Base-by-base conservation (phyloP, 495 filamentous ascomycete genomes). In the Tuber brumale region DNA sequence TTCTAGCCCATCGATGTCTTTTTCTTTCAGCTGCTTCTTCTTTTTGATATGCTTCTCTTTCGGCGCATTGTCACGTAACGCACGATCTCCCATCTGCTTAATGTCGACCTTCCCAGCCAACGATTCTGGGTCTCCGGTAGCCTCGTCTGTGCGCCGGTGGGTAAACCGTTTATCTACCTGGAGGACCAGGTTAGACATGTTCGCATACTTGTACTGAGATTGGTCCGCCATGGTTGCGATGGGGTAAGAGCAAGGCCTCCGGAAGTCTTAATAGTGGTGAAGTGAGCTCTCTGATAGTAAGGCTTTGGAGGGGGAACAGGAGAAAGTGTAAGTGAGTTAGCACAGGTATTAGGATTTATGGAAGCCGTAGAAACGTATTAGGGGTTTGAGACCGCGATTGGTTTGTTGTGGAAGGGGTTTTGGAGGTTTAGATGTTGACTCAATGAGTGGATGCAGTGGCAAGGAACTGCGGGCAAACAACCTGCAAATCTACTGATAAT, bases 101-200 rank as follows among this genome's bases (percentile, higher is more conserved):
- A 97, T 94, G 75, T 91, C 92, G 84, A 99, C 91, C 77, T 94
- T 92, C 43, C 95, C 95, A 48, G 95, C 95, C 69, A 99, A 89
- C 72, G 95, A 98, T 85, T 99, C 95, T 72, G 95, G 95, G 84
- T 99, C 96, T 81, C 95, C 95, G 48, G 96, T 97, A 75, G 92
- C 91, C 85, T 99, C 95, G 86, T 99, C 95, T 79, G 91, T 93
- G 79, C 92, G 90, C 43, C 81, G 76, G 74, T 93, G 94, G 80
- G 95, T 91, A 84, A 99, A 98, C 83, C 96, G 91, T 85, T 93
- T 91, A 87, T 99, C 95, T 86, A 94, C 94, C 91, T 97, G 95
- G 89, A 97, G 93, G 84, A 99, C 95, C 93, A 99, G 90, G 90
- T 99, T 99, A 87, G 95, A 98, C 95, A 99, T 99, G 84, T 94